Evolutionary conservation across 139 green algal genomes (phyloP), one percentile per base, ranked within the genome.

Genomic region (Volvox africanus): DNA sequence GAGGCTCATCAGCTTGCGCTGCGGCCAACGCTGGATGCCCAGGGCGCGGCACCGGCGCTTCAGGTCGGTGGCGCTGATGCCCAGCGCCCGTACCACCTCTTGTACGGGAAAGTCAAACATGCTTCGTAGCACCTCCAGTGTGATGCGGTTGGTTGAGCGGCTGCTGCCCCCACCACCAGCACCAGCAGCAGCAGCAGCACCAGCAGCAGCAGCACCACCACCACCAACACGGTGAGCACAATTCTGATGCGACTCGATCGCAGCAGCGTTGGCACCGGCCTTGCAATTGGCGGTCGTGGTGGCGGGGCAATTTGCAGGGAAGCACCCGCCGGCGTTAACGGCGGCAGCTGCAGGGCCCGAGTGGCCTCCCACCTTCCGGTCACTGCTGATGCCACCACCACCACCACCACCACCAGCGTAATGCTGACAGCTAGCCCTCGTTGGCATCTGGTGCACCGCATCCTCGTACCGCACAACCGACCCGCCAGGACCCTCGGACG

Each of bases 11-110:
- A 88, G 87, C 86, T 95, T 95, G 36, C 94, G 87, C 88, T 92
- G 94, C 1, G 94, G 94, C 94, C 94, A 96, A 26, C 93, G 88
- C 35, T 87, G 76, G 80, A 95, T 94, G 80, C 88, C 88, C 81
- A 93, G 87, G 61, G 93, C 93, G 28, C 93, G 87, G 90, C 94
- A 96, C 28, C 93, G 88, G 44, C 93, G 91, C 88, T 95, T 95
- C 37, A 96, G 87, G 80, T 94, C 94, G 21, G 93, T 95, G 35
- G 92, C 76, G 33, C 93, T 92, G 11, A 95, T 93, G 77, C 90
- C 88, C 68, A 96, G 85, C 18, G 61, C 67, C 61, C 93, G 92
- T 35, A 89, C 92, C 11, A 93, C 94, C 50, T 94, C 88, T 19
- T 92, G 17, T 69, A 93, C 94, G 19, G 93, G 93, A 18, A 94